Base-by-base conservation (phyloP, 2,329 filamentous ascomycete genomes). In the Mollisiaceae sp. region DNA sequence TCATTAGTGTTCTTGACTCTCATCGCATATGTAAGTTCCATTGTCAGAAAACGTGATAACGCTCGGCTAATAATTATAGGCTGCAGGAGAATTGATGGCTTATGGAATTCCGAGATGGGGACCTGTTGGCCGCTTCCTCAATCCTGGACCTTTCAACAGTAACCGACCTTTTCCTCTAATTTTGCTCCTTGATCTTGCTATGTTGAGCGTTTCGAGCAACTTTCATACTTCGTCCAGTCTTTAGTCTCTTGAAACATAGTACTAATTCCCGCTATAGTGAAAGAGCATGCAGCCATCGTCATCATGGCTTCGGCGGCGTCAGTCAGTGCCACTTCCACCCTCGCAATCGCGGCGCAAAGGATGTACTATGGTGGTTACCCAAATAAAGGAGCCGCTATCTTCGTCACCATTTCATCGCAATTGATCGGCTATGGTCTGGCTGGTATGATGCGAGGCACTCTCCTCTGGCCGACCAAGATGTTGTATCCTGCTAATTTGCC, bases 331-430 rank as follows among this genome's bases (percentile, higher is more conserved):
- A 88, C 72, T 81, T 88, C 74, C 91, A 90, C 2, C 18, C 89
- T 91, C 68, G 88, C 91, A 50, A 85, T 93, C 56, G 80, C 91
- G 2, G 89, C 89, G 0, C 89, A 91, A 77, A 78, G 86, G 20
- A 82, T 89, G 18, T 92, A 91, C 71, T 93, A 93, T 60, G 60
- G 61, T 22, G 58, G 60, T 18, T 64, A 68, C 27, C 66, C 88
- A 2, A 91, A 88, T 0, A 89, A 92, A 75, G 89, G 88, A 54
- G 77, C 91, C 2, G 83, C 63, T 12, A 78, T 88, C 4, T 78
- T 89, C 9, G 80, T 88, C 67, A 83, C 82, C 65, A 82, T 88
- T 65, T 86, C 85, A 4, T 88, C 86, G 0, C 84, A 88, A 65
- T 58, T 86, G 71, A 86, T 87, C 64, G 87, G 88, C 9, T 89